These are phyloP conservation scores for Orbilia oligospora DNA, from an alignment of 2,329 filamentous ascomycete genomes.

Conservation along the genomic window DNA sequence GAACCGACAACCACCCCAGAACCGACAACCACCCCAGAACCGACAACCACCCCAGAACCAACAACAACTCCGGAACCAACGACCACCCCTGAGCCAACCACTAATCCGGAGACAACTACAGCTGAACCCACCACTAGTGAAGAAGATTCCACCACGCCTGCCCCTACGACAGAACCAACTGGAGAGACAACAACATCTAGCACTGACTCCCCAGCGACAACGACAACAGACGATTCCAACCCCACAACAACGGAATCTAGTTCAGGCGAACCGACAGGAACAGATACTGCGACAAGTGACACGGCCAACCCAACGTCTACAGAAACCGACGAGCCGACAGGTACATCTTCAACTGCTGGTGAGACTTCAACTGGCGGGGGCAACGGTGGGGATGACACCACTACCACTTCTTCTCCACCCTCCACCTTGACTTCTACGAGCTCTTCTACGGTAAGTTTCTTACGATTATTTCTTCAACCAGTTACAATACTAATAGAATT, in stretches of 20 bases:
- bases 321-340: constrained; percentile 11
- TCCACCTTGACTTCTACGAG: constrained; percentile 16
- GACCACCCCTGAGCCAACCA: constrained; percentile 2
- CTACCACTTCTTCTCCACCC: constrained; percentile 1
- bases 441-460: constrained; percentile 21
- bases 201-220: constrained; percentile 3
- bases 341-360: constrained; percentile 11
- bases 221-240: not conserved
- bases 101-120: constrained; percentile 6
- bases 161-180: not conserved
- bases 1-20: constrained; percentile 8
- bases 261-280: not conserved
- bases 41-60: not conserved
- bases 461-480: not conserved
- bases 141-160: not conserved
- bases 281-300: constrained; percentile 2
- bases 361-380: constrained; percentile 10
- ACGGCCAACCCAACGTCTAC: constrained; percentile 6
- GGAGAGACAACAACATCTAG: constrained; percentile 12
- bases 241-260: not conserved
- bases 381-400: constrained; percentile 14
- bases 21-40: constrained; percentile 4
- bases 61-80: constrained; percentile 18
- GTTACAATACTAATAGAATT: not conserved
- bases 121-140: constrained; percentile 5